Percentiles rank a stretch among this genome's conserved stretches.
Conservation (phyloP, 2,329 filamentous ascomycete species). For the Golovinomyces cichoracearum region DNA sequence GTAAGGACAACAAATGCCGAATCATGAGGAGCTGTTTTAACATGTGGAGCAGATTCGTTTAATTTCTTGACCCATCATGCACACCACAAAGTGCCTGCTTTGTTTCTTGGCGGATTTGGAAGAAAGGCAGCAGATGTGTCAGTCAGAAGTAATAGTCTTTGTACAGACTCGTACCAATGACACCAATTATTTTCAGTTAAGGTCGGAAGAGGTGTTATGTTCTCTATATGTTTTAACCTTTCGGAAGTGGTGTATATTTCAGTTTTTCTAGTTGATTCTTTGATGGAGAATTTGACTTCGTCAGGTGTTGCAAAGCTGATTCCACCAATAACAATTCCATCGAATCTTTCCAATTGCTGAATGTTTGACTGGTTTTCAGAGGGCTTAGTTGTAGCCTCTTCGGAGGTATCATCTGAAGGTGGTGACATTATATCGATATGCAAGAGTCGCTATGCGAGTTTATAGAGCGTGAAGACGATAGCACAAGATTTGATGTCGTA, state of each 20-base stretch:
- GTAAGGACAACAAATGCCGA: not conserved
- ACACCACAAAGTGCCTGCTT: not conserved
- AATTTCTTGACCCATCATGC: not conserved
- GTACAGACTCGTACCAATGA: not conserved
- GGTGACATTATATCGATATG: not conserved
- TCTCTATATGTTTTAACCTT: not conserved
- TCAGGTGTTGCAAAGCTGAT: not conserved
- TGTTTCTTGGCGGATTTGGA: not conserved
- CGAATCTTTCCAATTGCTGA: no score
- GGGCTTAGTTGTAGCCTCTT: not conserved
- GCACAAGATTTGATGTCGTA: no score
- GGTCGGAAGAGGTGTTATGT: not conserved
- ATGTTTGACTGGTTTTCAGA: no score
- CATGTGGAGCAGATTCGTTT: not conserved
- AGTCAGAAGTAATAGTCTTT: not conserved
- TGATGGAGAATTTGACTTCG: not conserved
- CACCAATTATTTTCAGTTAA: not conserved
- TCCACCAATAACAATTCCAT: not conserved
- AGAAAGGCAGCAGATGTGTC: not conserved
- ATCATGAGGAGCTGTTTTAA: not conserved
- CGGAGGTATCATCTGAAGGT: not conserved
- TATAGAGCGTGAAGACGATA: not conserved
- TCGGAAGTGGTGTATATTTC: not conserved
- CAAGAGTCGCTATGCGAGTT: not conserved
- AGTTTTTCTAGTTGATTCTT: not conserved